Percentiles rank a stretch among this genome's conserved stretches.
Conservation (phyloP, 2,329 filamentous ascomycete genomes). For the Pleochaeta shiraiana region DNA sequence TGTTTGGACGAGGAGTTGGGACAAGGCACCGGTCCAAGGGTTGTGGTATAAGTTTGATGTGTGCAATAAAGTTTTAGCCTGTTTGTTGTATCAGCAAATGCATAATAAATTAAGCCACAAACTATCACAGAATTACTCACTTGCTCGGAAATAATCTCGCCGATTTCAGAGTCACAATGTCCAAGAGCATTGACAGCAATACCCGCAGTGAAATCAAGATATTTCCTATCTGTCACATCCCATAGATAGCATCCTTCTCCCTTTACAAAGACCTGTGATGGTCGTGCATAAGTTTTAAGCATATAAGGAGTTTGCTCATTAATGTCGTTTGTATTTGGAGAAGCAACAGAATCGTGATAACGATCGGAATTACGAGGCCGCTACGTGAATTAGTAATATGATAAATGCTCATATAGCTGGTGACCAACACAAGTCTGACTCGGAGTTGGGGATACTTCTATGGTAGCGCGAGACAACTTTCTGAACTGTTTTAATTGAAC, state of each 20-base stretch:
- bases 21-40: constrained; percentile 79
- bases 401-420: too few species aligned
- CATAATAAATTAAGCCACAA: background rate
- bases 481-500: too few species aligned
- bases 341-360: too few species aligned
- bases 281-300: constrained; percentile 88
- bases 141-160: constrained; percentile 56
- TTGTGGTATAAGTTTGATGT: constrained; percentile 96
- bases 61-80: constrained; percentile 62
- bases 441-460: too few species aligned
- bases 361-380: too few species aligned
- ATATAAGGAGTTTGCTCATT: constrained; percentile 54
- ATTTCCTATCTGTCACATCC: constrained; percentile 74
- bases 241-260: constrained; percentile 75
- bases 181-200: constrained; percentile 91
- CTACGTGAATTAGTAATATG: too few species aligned
- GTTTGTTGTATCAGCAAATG: background rate
- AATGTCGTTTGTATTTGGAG: background rate
- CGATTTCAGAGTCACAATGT: constrained; percentile 66
- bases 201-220: constrained; percentile 86
- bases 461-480: too few species aligned
- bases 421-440: too few species aligned
- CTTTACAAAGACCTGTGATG: constrained; percentile 71
- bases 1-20: constrained; percentile 61
- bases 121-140: constrained; percentile 21